Base-by-base conservation (phyloP, 164 flowering plant genomes). In the Vitis amurensis region DNA sequence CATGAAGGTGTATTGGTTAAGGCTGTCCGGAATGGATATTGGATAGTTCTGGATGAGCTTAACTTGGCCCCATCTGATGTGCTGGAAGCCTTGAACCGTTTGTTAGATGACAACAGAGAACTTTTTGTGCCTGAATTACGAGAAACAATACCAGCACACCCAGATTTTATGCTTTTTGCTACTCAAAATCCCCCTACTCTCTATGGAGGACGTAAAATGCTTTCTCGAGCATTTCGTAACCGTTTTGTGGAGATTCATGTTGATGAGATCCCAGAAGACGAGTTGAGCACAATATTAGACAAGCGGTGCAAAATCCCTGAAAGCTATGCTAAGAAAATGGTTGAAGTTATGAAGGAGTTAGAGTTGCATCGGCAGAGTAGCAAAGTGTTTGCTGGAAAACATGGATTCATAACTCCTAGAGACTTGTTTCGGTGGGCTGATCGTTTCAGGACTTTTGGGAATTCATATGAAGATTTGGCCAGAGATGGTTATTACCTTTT, bases 31-130 rank as follows among this genome's bases (percentile, higher is more conserved):
- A 81, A 77, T 74, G 99, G 99, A 23, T 74, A 82, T 56, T 96
- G 99, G 99, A 88, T 96, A 62, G 99, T 96, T 60, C 79, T 96
- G 66, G 99, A 96, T 85, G 99, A 96, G 81, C 93, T 96, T 37
- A 96, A 96, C 75, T 81, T 96, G 50, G 99, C 99, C 50, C 98
- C 99, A 29, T 88, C 99, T 53, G 98, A 96, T 82, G 99, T 96
- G 16, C 73, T 96, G 55, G 99, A 96, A 82, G 99, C 99, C 64
- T 75, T 96, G 71, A 96, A 96, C 64, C 78, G 99, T 8, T 77
- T 96, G 73, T 79, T 96, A 47, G 99, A 96, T 85, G 99, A 93
- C 67, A 93, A 96, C 75, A 82, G 99, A 72, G 99, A 96, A 74
- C 91, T 96, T 68, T 91, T 87, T 84, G 87, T 93, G 31, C 98